A percentile compares a stretch with the other conserved stretches of the same genome.
These are phyloP conservation scores for Pythium grandisporangium DNA, from an alignment of 352 stramenopile species.

Conservation along the genomic window DNA sequence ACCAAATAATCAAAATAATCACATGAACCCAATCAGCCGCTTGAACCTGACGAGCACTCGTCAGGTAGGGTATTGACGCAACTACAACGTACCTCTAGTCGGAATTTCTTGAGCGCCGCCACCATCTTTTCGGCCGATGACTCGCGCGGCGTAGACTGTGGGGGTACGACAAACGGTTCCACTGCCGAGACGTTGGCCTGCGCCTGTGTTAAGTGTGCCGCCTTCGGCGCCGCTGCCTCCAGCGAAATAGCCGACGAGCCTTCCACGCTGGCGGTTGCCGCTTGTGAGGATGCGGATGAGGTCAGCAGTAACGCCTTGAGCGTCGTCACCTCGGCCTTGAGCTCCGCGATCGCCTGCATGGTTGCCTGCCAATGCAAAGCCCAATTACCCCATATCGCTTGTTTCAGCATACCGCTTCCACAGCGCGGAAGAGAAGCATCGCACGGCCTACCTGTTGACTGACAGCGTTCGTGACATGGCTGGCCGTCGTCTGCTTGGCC, in stretches of 20 bases:
- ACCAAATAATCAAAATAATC: too few species aligned
- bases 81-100: slow-evolving; percentile 6
- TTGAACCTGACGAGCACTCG: not conserved
- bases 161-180: too few species aligned
- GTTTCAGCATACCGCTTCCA: too few species aligned
- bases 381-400: slow-evolving; percentile 1
- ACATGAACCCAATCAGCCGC: not conserved
- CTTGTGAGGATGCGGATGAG: too few species aligned
- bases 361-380: slow-evolving; percentile 12
- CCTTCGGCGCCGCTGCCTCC: not conserved
- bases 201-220: too few species aligned
- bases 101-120: slow-evolving; percentile 12
- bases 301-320: slow-evolving; percentile 45
- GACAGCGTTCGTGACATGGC: slow-evolving; percentile 34
- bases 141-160: not conserved
- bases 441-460: slow-evolving; percentile 28
- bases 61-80: not conserved
- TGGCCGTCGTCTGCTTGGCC: slow-evolving; percentile 26
- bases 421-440: too few species aligned
- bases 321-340: slow-evolving; percentile 61
- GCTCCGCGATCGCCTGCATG: slow-evolving; percentile 48
- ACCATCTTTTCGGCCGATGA: slow-evolving; percentile 9
- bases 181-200: too few species aligned
- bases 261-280: too few species aligned
- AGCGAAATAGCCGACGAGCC: not conserved